Evolutionary conservation across 257 asterid species (phyloP).

Genomic region (Jacaranda copaia): DNA sequence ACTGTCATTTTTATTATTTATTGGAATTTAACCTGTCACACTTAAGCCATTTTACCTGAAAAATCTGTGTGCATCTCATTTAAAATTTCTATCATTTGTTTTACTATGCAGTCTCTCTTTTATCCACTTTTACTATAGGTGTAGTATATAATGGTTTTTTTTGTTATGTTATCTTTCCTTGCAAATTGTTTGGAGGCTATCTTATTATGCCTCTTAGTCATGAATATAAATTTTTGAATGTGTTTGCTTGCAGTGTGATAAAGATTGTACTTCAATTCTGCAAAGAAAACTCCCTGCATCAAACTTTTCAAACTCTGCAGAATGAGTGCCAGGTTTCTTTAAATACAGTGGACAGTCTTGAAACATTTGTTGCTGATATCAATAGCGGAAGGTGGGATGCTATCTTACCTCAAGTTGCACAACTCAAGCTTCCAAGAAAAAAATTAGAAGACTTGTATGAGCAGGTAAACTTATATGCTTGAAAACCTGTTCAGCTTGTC

Average conservation of each 20-base stretch:
- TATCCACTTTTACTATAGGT: neutral
- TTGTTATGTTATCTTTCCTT: neutral
- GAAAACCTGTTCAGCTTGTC: constrained; percentile 22
- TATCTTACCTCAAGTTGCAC: constrained; percentile 92
- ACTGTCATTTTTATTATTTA: neutral
- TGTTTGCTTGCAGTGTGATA: constrained; percentile 71
- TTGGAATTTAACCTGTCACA: neutral
- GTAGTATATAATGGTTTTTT: neutral
- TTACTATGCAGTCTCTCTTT: neutral
- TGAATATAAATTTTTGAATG: neutral
- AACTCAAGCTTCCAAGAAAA: constrained; percentile 91
- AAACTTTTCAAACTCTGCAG: constrained; percentile 86
- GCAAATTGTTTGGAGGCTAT: constrained; percentile 22
- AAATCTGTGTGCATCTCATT: neutral
- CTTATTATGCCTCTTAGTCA: neutral
- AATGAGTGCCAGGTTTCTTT: constrained; percentile 97
- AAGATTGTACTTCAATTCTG: constrained; percentile 97
- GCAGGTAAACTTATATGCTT: constrained; percentile 62
- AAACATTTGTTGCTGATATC: constrained; percentile 87
- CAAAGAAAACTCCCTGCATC: constrained; percentile 95
- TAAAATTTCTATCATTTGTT: neutral
- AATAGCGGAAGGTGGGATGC: constrained; percentile 99
- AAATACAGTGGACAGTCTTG: constrained; percentile 93
- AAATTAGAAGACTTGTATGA: constrained; percentile 93
- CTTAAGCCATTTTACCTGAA: constrained; percentile 16